Conservation (phyloP, 352 stramenopile genomes). For the Thraustochytrium striatum region DNA sequence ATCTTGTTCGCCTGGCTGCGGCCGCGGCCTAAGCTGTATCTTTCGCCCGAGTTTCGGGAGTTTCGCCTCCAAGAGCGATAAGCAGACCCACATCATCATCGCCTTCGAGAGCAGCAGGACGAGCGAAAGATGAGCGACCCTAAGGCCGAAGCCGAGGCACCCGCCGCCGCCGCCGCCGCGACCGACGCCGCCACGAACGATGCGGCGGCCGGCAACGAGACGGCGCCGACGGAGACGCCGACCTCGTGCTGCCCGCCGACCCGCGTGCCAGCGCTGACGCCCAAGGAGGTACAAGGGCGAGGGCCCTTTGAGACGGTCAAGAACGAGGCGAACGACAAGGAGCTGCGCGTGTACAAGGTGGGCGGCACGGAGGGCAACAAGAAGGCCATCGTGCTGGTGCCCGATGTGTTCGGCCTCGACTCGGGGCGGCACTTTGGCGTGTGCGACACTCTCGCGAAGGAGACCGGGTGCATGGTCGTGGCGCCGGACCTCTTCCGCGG, state of each 20-base stretch:
- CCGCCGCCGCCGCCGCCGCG: too few species aligned
- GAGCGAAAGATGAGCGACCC: too few species aligned
- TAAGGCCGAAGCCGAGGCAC: too few species aligned
- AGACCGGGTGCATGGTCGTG: not conserved
- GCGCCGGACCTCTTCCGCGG: not conserved
- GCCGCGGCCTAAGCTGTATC: too few species aligned
- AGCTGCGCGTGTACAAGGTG: not conserved
- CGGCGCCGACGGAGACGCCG: not conserved
- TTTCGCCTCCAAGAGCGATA: too few species aligned
- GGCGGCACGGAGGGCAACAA: not conserved
- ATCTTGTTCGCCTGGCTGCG: too few species aligned
- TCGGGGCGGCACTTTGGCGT: slow-evolving; percentile 12
- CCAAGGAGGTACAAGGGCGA: not conserved
- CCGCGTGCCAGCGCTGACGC: not conserved
- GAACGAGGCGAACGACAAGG: not conserved
- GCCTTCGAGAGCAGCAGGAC: too few species aligned
- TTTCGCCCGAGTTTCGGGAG: too few species aligned
- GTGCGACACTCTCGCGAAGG: not conserved
- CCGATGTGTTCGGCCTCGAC: slow-evolving; percentile 21
- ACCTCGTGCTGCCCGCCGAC: slow-evolving; percentile 23
- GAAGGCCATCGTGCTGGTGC: not conserved
- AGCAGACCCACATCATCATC: too few species aligned
- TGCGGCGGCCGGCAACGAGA: too few species aligned
- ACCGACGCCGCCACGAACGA: too few species aligned
- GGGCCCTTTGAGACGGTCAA: too few species aligned